Evolutionary conservation across 352 stramenopile species (phyloP), one percentile per base, ranked within the genome.

Genomic region (Globisporangium recalcitrans): DNA sequence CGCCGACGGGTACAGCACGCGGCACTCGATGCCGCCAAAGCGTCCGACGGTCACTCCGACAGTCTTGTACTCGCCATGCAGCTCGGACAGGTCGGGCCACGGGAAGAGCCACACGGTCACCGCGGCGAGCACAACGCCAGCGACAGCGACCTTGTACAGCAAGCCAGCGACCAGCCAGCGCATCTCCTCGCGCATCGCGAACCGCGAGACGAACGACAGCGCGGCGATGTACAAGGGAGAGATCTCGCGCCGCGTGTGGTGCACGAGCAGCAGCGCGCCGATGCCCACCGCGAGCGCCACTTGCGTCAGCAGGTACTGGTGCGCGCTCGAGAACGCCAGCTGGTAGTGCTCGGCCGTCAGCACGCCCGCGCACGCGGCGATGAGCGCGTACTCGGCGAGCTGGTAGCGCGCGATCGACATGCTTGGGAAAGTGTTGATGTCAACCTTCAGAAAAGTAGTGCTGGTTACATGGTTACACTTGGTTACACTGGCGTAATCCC

Each of bases 1-100:
- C 8, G 66, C 57, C n/a, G 77, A 75, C 40, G 80, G 80, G 62
- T 90, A 90, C 52, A 90, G 82, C 19, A 90, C 71, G 48, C 80
- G 80, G 61, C 76, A 88, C 56, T 90, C 80, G 63, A 88, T 64
- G 46, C 68, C 75, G 3, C 71, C 69, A 57, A 78, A 69, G 48
- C 80, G 75, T 2, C 36, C 59, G 3, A 62, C 70, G 36, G 55
- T 60, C 36, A 80, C 82, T 42, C 80, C 80, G 51, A 90, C 73
- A 27, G 67, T 69, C 66, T 77, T 58, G 63, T 77, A 75, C 32
- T 63, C 58, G 5, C 78, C 75, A 19, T 72, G 60, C 2, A 88
- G 55, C 32, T 64, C 52, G 32, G 74, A 75, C 31, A 88, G 69
- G 59, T 85, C 69, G n/a, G 78, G 75, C 68, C 74, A 77, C 13